Evolutionary conservation across 192 early-diverging fungal genomes (phyloP).

Genomic region (Hyaloraphidium curvatum): DNA sequence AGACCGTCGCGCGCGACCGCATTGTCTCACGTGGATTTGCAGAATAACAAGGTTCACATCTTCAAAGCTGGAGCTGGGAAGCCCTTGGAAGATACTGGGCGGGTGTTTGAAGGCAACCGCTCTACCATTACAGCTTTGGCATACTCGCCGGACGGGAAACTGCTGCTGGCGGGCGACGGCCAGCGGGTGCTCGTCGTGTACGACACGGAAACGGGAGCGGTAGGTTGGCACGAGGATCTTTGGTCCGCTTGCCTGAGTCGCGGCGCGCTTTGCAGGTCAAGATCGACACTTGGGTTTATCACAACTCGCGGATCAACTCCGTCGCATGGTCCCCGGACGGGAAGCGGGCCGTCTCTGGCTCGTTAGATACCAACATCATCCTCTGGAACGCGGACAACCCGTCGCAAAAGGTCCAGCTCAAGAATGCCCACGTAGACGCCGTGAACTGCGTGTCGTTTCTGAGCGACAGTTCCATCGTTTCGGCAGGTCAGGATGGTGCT

Average conservation of each 20-base stretch:
- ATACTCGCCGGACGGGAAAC: conserved; percentile 47
- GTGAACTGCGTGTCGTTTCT: conserved; percentile 54
- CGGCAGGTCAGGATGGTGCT: conserved; percentile 61
- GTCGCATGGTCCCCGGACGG: conserved; percentile 65
- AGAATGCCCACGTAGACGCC: conserved; percentile 60
- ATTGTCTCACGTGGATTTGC: conserved; percentile 14
- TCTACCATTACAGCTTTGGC: conserved; percentile 61
- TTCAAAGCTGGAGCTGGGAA: conserved; percentile 28
- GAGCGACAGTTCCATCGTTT: conserved; percentile 41
- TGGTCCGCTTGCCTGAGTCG: conserved; percentile 15
- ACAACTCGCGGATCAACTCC: conserved; percentile 63
- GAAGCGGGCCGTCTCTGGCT: conserved; percentile 49
- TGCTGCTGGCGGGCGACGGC: conserved; percentile 65
- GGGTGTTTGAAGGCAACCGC: conserved; percentile 19
- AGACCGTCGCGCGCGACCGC: neutral
- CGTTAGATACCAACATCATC: conserved; percentile 77
- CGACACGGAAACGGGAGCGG: conserved; percentile 27
- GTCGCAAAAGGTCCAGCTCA: conserved; percentile 51
- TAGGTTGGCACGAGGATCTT: conserved; percentile 1
- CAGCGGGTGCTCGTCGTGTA: conserved; percentile 54
- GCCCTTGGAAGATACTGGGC: conserved; percentile 12
- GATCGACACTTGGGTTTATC: conserved; percentile 65
- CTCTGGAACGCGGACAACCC: conserved; percentile 74
- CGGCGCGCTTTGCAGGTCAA: conserved; percentile 15
- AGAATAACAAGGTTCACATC: conserved; percentile 44